Evolutionary conservation across 139 green algal species (phyloP), one percentile per base, ranked within the genome.

Genomic region (Micromonas pusilla): DNA sequence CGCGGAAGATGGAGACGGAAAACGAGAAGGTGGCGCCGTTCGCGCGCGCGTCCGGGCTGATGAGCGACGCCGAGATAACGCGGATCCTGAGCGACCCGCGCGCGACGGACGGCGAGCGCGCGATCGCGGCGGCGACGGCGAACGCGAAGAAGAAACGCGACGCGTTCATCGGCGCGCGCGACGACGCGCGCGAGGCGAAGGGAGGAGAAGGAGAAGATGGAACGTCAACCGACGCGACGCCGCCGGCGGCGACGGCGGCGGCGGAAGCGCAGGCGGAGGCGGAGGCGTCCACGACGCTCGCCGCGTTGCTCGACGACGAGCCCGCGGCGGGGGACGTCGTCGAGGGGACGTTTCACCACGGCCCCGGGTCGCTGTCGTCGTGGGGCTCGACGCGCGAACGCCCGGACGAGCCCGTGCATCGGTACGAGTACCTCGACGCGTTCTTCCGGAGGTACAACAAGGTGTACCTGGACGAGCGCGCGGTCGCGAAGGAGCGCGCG

Each of bases 401-500:
- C 16, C 45, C 45, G 45, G 16, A 57, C 45, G 45, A 57, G 16
- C 74, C 84, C 52, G 86, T 96, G 30, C 76, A 85, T 57, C 87
- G 93, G 76, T 92, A 83, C 85, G 83, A 96, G 73, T 92, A 92
- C 85, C 83, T 96, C 31, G 89, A 92, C 85, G 84, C 88, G 62
- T 92, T 89, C 82, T 89, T 86, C 70, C 86, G 86, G 79, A 83
- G 86, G 13, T 89, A 81, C 81, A 92, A 92, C 85, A 89, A 89
- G 77, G 87, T 89, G 52, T 33, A 62, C 23, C 62, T 76, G 52
- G 70, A 76, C 76, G 72, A 4, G 6, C 73, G 89, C 57, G 85
- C 87, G 5, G 88, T 95, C 31, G 84, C 90, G 66, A 86, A 89
- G 70, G 90, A 96, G 87, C 76, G 80, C 34, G 64, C 77, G n/a